These are phyloP conservation scores for Penicillium argentinense DNA, from an alignment of 495 filamentous ascomycete genomes.

Conservation along the genomic window DNA sequence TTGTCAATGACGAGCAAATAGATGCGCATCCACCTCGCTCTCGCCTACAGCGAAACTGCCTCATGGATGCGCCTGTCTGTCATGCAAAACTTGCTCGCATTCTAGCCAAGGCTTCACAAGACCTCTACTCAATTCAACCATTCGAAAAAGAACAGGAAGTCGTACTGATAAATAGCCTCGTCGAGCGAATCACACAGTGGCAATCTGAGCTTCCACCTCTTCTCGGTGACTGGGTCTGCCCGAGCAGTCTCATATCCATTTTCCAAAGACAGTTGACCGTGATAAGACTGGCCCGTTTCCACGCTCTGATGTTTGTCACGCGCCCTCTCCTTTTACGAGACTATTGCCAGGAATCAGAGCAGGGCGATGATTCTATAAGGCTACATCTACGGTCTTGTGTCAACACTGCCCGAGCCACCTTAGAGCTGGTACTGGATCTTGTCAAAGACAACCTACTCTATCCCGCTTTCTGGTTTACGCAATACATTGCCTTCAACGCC, in stretches of 20 bases:
- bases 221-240: slow-evolving; percentile 22
- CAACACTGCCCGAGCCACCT: slow-evolving; percentile 18
- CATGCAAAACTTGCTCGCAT: slow-evolving; percentile 26
- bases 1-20: slow-evolving; percentile 26
- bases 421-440: slow-evolving; percentile 24
- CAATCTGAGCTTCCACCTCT: slow-evolving; percentile 23
- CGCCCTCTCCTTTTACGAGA: slow-evolving; percentile 25
- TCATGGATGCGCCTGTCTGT: slow-evolving; percentile 31
- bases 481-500: slow-evolving; percentile 34
- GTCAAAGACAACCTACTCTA: slow-evolving; percentile 26
- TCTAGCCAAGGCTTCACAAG: slow-evolving; percentile 22
- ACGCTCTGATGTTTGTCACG: slow-evolving; percentile 28
- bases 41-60: slow-evolving; percentile 18
- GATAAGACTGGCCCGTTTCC: slow-evolving; percentile 25
- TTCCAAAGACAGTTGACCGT: slow-evolving; percentile 28
- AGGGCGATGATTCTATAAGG: slow-evolving; percentile 11
- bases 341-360: slow-evolving; percentile 9
- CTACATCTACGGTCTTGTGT: slow-evolving; percentile 20
- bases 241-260: slow-evolving; percentile 24
- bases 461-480: slow-evolving; percentile 29
- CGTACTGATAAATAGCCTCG: slow-evolving; percentile 10
- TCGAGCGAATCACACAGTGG: slow-evolving; percentile 19
- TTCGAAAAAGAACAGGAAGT: slow-evolving; percentile 14
- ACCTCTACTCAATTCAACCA: slow-evolving; percentile 21
- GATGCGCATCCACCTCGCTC: background rate